phyloP scores from a whole-genome alignment of 73 alveolate species.

The Symbiodinium pilosum region DNA sequence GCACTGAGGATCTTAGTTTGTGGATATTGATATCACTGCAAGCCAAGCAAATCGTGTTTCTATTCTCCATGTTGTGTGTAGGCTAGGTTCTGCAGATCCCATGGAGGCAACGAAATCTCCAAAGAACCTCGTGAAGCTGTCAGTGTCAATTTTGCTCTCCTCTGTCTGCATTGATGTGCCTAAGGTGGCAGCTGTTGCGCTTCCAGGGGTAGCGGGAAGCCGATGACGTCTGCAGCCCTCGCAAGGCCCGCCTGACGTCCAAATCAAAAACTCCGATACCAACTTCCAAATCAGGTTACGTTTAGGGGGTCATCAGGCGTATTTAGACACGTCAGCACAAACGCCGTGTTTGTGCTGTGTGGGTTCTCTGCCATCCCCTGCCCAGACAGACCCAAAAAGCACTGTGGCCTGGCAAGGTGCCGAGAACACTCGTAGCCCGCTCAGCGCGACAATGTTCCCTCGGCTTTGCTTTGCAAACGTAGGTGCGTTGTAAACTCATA shows the following conservation, averaged over 20 bases:
- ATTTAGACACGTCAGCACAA: no score
- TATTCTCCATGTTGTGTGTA: no score
- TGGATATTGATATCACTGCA: no score
- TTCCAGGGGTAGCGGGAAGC: neutral
- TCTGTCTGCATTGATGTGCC: neutral
- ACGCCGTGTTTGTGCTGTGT: no score
- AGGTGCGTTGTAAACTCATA: neutral
- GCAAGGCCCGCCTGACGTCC: neutral
- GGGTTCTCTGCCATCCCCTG: no score
- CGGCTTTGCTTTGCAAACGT: neutral
- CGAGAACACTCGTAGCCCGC: conserved; percentile 59
- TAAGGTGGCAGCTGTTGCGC: neutral
- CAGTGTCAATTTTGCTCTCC: neutral
- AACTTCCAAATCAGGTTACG: no score
- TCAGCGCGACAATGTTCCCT: conserved; percentile 57
- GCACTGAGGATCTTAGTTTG: conserved; percentile 35
- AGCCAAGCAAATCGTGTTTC: no score
- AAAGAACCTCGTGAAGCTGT: neutral
- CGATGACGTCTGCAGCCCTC: neutral
- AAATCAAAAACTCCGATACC: no score
- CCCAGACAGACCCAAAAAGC: no score
- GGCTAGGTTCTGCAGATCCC: conserved; percentile 42
- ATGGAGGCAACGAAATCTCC: conserved; percentile 68
- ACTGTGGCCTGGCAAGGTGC: conserved; percentile 47
- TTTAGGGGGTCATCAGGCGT: no score